These are phyloP conservation scores for Zygnema circumcarinatum DNA, from an alignment of 139 green algal genomes.

Conservation along the genomic window DNA sequence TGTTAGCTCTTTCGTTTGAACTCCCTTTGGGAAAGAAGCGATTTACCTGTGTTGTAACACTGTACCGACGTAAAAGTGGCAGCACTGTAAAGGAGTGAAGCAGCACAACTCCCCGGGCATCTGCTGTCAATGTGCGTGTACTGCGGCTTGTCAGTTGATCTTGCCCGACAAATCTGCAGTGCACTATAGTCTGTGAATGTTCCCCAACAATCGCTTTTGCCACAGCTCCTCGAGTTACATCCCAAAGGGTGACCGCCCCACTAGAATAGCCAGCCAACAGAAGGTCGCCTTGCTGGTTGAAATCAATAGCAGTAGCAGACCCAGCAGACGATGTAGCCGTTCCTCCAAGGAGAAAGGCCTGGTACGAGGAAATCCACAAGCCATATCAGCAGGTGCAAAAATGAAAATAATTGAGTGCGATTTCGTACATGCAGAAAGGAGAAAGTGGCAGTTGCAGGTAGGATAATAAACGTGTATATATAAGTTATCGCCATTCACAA, in stretches of 20 bases:
- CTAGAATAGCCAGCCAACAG: conserved; percentile 41
- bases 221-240: neutral
- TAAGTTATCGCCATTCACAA: no score
- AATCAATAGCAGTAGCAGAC: conserved; percentile 19
- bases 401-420: no score
- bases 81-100: conserved; percentile 46
- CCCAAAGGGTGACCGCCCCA: conserved; percentile 43
- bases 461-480: no score
- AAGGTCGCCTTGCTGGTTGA: conserved; percentile 38
- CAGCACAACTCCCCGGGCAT: conserved; percentile 31
- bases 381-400: no score
- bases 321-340: neutral
- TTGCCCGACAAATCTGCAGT: conserved; percentile 20
- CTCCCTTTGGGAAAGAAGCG: no score
- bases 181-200: conserved; percentile 25
- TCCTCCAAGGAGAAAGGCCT: conserved; percentile 19
- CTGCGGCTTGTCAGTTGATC: neutral
- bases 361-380: neutral
- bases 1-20: no score
- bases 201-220: conserved; percentile 44
- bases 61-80: conserved; percentile 43
- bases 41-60: conserved; percentile 40
- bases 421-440: no score
- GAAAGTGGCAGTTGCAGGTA: no score
- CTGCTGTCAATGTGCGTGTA: conserved; percentile 9